Conservation (phyloP, 2,329 filamentous ascomycete species). For the Sporothrix brasiliensis region DNA sequence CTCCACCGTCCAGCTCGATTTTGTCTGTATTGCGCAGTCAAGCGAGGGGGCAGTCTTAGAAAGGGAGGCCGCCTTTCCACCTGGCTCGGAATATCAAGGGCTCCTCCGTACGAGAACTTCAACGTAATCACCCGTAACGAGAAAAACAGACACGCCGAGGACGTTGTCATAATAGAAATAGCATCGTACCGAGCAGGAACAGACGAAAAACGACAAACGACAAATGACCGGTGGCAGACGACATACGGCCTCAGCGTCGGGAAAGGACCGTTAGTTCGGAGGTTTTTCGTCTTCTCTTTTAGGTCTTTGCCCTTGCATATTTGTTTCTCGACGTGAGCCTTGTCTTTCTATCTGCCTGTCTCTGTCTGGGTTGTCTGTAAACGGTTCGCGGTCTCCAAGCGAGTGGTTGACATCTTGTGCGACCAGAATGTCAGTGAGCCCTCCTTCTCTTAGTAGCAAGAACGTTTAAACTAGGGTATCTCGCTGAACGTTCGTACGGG, state of each 20-base stretch:
- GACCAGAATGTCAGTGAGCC: slow-evolving; percentile 3
- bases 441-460: slow-evolving; percentile 1
- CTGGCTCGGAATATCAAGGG: slow-evolving; percentile 1
- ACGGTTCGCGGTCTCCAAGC: slow-evolving; percentile 33
- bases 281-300: slow-evolving; percentile 24
- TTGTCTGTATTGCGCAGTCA: background rate
- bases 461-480: slow-evolving; percentile 16
- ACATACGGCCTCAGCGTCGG: slow-evolving; percentile 29
- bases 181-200: background rate
- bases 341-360: background rate
- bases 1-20: background rate
- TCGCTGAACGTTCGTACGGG: slow-evolving; percentile 23
- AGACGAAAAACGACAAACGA: background rate
- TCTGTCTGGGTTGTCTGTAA: slow-evolving; percentile 23
- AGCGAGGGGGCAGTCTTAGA: slow-evolving; percentile 25
- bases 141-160: background rate
- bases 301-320: slow-evolving; percentile 10
- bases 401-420: slow-evolving; percentile 32
- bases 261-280: slow-evolving; percentile 14
- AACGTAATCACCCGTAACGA: slow-evolving; percentile 2
- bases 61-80: slow-evolving; percentile 4
- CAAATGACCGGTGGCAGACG: background rate
- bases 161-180: background rate
- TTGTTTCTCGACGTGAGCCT: slow-evolving; percentile 14
- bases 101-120: slow-evolving; percentile 22